Base-by-base conservation (phyloP, 2,329 filamentous ascomycete species). In the Colletotrichum sublineola region DNA sequence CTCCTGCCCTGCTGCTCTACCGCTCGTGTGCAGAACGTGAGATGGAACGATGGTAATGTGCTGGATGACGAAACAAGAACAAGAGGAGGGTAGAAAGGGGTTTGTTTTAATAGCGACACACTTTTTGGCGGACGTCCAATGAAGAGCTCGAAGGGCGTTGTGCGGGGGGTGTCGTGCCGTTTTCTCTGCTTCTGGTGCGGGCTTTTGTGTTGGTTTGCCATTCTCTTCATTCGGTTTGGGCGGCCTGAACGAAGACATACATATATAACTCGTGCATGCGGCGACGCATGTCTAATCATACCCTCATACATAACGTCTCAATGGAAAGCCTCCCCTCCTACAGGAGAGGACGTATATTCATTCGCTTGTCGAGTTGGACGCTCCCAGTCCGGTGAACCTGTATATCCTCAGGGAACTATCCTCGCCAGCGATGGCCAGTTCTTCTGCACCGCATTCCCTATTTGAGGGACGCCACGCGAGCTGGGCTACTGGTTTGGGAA, bases 401-500 rank as follows among this genome's bases (percentile, higher is more conserved):
- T 90, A 90, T 71, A 92, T 80, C 75, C 90, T 84, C 61, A 92
- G 79, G 53, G 90, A 90, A 74, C 86, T 85, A 78, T 92, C 90
- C 76, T 91, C 90, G 63, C 90, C 87, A 31, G 88, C 88, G 70
- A 90, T 80, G 5, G 87, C 88, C 36, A 90, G 77, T 15, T 80
- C 78, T 38, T 79, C 74, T n/a, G 73, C 72, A 3, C 63, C 57
- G 1, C 67, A 56, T 62, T 68, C 44, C 55, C 71, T 67, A 18
- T 64, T 73, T 18, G 76, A 74, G 6, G 92, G 92, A 74, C 90
- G 87, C 93, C 93, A 95, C 9, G 91, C 86, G 46, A 95, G 82
- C 78, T 93, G 91, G 33, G 90, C 86, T 31, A 94, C 87, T 2
- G 91, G 82, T 78, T 88, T 93, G 33, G 91, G 90, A 1, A 93